Conservation (phyloP, 202 grass and related monocot species). For the Alloteropsis angusta region DNA sequence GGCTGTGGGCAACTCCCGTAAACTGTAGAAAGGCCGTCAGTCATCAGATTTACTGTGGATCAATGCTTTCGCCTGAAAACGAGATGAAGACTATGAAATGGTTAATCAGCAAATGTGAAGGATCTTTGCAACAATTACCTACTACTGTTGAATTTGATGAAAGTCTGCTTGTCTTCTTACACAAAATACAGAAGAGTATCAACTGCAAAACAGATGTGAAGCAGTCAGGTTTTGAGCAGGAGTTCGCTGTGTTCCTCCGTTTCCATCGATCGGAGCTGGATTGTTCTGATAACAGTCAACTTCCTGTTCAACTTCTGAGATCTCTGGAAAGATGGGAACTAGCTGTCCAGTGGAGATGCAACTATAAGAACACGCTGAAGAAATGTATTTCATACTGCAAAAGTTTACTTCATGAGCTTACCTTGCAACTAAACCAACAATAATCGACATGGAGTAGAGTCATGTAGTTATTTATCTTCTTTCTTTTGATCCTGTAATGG, state of each 20-base stretch:
- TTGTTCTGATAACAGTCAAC: conserved; percentile 2
- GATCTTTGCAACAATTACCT: conserved; percentile 42
- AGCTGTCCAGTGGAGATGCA: conserved; percentile 67
- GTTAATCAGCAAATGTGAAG: conserved; percentile 51
- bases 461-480: neutral
- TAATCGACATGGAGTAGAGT: neutral
- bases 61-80: conserved; percentile 66
- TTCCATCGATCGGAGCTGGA: conserved; percentile 40
- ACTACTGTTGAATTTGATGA: conserved; percentile 49
- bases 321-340: conserved; percentile 77
- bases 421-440: conserved; percentile 23
- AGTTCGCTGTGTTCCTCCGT: conserved; percentile 40
- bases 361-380: conserved; percentile 52
- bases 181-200: conserved; percentile 29
- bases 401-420: conserved; percentile 38
- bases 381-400: conserved; percentile 56
- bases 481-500: neutral
- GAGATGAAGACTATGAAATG: conserved; percentile 68
- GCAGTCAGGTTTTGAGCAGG: conserved; percentile 16
- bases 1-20: conserved; percentile 48
- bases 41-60: conserved; percentile 52
- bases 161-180: conserved; percentile 34
- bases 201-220: conserved; percentile 29
- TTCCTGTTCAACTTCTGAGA: conserved; percentile 28
- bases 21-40: conserved; percentile 39